A percentile compares a stretch with the other conserved stretches of the same genome.
Evolutionary conservation across 305 asterid genomes (phyloP).

Genomic region (Fraxinus nigra): DNA sequence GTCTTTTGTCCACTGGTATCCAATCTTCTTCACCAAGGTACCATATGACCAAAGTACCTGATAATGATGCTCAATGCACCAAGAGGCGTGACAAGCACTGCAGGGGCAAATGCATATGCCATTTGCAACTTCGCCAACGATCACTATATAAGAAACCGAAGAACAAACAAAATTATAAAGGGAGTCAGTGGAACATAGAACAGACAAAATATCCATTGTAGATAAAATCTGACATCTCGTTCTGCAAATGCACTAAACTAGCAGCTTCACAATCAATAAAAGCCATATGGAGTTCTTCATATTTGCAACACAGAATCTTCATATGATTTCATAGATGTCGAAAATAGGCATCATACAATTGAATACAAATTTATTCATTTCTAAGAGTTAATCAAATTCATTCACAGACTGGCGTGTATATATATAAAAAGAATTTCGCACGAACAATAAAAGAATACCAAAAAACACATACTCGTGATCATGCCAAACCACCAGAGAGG

Average conservation of each 20-base stretch:
- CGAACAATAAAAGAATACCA: not conserved
- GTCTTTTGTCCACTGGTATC: not conserved
- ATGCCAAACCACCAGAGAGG: slow-evolving; percentile 93
- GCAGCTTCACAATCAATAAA: not conserved
- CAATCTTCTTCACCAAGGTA: not conserved
- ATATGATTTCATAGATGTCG: not conserved
- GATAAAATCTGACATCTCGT: not conserved
- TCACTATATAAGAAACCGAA: slow-evolving; percentile 49
- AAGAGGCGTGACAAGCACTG: slow-evolving; percentile 88
- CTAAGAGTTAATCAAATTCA: not conserved
- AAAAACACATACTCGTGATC: slow-evolving; percentile 58
- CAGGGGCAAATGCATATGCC: slow-evolving; percentile 93
- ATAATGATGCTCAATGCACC: slow-evolving; percentile 86
- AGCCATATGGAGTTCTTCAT: not conserved
- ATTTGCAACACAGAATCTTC: slow-evolving; percentile 4
- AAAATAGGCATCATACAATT: not conserved
- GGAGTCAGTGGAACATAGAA: slow-evolving; percentile 7
- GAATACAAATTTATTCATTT: not conserved
- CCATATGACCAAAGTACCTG: slow-evolving; percentile 36
- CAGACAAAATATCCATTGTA: not conserved
- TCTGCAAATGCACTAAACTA: not conserved
- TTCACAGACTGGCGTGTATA: not conserved
- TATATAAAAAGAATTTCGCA: not conserved
- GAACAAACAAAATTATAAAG: slow-evolving; percentile 20
- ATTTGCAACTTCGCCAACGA: slow-evolving; percentile 77